Conservation (phyloP, 2,329 filamentous ascomycete species). For the Verticillium dahliae region DNA sequence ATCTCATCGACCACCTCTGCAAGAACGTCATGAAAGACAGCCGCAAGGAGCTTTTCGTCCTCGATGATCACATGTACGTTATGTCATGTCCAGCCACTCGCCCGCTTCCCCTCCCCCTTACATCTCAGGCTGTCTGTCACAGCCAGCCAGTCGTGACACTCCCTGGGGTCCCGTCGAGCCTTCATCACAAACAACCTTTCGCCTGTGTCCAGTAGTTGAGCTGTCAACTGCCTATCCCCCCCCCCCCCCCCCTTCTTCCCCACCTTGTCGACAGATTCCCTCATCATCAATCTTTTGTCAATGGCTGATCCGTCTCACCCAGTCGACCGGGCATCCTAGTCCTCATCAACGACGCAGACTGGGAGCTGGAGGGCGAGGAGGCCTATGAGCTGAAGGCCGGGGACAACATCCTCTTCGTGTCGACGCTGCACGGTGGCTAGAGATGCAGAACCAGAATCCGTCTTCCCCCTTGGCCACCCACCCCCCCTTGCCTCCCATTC, state of each 20-base stretch:
- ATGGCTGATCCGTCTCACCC: not conserved
- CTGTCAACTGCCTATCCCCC: slow-evolving; percentile 6
- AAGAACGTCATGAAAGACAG: slow-evolving; percentile 77
- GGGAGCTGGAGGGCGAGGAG: slow-evolving; percentile 95
- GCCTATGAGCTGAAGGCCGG: slow-evolving; percentile 73
- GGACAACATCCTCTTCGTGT: slow-evolving; percentile 93
- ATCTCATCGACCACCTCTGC: slow-evolving; percentile 73
- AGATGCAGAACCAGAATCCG: not conserved
- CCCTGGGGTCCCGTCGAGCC: slow-evolving; percentile 1
- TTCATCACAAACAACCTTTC: not conserved
- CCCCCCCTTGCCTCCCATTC: not conserved
- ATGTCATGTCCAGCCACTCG: slow-evolving; percentile 27
- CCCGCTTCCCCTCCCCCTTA: not conserved
- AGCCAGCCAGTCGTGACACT: not conserved
- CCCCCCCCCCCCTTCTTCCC: slow-evolving; percentile 6
- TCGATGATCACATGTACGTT: slow-evolving; percentile 75
- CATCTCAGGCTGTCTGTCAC: slow-evolving; percentile 7
- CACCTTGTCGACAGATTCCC: no score
- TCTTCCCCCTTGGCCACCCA: not conserved
- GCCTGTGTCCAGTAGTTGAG: not conserved
- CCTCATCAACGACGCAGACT: slow-evolving; percentile 95
- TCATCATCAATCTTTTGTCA: not conserved
- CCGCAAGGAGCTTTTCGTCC: slow-evolving; percentile 81
- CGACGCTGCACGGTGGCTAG: slow-evolving; percentile 88
- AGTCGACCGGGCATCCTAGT: slow-evolving; percentile 94